These are phyloP conservation scores for Coemansia sp. DNA, from an alignment of 371 early-diverging fungal species.

Conservation along the genomic window DNA sequence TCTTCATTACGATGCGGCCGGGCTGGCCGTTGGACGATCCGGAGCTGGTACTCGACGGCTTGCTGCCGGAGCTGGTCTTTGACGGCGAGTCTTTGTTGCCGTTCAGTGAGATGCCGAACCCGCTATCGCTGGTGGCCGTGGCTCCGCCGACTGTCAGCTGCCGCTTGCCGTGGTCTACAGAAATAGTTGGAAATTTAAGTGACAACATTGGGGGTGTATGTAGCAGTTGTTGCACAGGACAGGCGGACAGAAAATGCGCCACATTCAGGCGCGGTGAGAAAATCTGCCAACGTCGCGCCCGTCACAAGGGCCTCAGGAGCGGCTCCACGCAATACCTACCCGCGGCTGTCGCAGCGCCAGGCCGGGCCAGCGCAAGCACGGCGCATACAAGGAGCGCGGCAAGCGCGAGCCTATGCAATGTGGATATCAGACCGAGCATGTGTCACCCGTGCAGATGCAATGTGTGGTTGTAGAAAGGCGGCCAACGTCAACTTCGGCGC, in stretches of 20 bases:
- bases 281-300: too few species aligned
- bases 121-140: constrained; percentile 17
- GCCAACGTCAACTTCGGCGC: not conserved
- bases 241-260: constrained; percentile 4
- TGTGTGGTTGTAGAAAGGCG: not conserved
- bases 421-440: not conserved
- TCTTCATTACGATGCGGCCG: constrained; percentile 50
- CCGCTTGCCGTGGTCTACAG: constrained; percentile 17
- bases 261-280: not conserved
- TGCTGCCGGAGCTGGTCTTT: constrained; percentile 32
- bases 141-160: constrained; percentile 13
- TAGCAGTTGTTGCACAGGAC: not conserved
- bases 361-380: too few species aligned
- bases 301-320: too few species aligned
- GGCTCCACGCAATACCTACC: not conserved
- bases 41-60: constrained; percentile 29
- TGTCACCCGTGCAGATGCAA: not conserved
- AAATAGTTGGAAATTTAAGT: not conserved
- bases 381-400: not conserved
- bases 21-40: constrained; percentile 50
- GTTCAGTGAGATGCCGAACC: constrained; percentile 31
- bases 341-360: not conserved
- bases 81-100: constrained; percentile 19
- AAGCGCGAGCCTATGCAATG: not conserved
- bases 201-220: not conserved